Percentiles rank a stretch among this genome's conserved stretches.
These are phyloP conservation scores for Kuraishia ogatae DNA, from an alignment of 805 yeast species.

Conservation along the genomic window DNA sequence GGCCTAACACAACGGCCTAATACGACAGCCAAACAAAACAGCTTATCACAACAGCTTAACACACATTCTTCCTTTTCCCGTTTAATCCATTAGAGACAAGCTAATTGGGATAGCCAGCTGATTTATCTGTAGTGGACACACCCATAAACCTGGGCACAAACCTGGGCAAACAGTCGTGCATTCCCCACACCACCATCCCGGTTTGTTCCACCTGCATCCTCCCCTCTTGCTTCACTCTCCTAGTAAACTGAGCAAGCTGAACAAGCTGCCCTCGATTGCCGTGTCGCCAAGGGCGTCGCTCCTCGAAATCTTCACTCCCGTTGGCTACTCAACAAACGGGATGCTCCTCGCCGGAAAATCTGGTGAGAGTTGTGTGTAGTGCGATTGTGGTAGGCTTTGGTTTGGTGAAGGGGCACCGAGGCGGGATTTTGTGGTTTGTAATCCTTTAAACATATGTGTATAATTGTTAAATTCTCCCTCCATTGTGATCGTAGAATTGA, in stretches of 20 bases:
- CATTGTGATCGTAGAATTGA: neutral
- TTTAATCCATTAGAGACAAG: no score
- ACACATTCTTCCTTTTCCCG: no score
- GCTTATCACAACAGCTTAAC: no score
- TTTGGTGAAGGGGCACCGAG: neutral
- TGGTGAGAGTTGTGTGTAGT: neutral
- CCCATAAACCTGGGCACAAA: no score
- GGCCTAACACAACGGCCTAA: no score
- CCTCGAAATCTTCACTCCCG: neutral
- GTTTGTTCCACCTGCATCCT: neutral
- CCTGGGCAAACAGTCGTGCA: no score
- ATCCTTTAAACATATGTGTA: neutral
- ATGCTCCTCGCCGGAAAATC: neutral
- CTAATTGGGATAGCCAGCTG: no score
- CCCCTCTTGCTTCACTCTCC: neutral
- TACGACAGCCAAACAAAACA: no score
- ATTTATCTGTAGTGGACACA: no score
- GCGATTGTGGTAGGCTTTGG: neutral
- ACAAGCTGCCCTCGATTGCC: neutral
- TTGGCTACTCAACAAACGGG: neutral
- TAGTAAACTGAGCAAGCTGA: no score
- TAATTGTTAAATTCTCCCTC: neutral
- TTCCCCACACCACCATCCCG: neutral
- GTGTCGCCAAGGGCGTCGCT: neutral
- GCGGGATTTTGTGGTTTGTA: neutral